Evolutionary conservation across 331 rosid species (phyloP).

Genomic region (Saraca asoca): DNA sequence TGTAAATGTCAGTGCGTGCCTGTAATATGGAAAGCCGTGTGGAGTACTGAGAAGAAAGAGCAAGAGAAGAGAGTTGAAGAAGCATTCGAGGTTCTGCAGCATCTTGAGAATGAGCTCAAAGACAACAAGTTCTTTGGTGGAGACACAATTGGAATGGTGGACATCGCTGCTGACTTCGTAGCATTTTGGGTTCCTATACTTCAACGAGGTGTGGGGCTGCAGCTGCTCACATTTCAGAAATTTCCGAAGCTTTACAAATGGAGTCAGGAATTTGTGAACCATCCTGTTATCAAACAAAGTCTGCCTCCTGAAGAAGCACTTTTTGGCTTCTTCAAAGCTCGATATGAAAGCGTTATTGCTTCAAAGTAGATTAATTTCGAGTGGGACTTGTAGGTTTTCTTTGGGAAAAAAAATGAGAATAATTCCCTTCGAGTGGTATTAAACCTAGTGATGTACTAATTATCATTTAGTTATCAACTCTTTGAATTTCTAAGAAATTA

Average conservation of each 20-base stretch:
- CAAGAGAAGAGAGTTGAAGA: slow-evolving; percentile 53
- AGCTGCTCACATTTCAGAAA: slow-evolving; percentile 39
- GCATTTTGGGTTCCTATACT: slow-evolving; percentile 48
- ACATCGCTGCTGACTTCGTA: slow-evolving; percentile 46
- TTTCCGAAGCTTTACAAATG: slow-evolving; percentile 57
- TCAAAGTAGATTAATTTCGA: background rate
- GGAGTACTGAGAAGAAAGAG: slow-evolving; percentile 38
- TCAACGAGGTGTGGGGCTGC: slow-evolving; percentile 48
- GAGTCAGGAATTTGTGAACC: slow-evolving; percentile 45
- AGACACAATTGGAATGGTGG: slow-evolving; percentile 49
- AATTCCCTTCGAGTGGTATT: too few relatives aligned
- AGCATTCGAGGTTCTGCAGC: slow-evolving; percentile 31
- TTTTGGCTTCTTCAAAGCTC: slow-evolving; percentile 36
- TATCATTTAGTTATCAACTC: background rate
- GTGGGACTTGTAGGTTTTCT: too few relatives aligned
- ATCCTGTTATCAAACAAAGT: slow-evolving; percentile 42
- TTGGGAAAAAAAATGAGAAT: too few relatives aligned
- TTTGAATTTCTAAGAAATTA: background rate
- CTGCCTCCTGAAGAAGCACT: slow-evolving; percentile 55
- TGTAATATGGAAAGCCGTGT: slow-evolving; percentile 36
- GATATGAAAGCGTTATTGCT: background rate
- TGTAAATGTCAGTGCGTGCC: slow-evolving; percentile 25
- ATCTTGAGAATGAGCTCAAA: slow-evolving; percentile 51
- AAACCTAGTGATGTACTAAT: background rate
- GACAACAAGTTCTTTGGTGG: slow-evolving; percentile 65